Base-by-base conservation (phyloP, 805 yeast species). In the Starmerella roubikii region DNA sequence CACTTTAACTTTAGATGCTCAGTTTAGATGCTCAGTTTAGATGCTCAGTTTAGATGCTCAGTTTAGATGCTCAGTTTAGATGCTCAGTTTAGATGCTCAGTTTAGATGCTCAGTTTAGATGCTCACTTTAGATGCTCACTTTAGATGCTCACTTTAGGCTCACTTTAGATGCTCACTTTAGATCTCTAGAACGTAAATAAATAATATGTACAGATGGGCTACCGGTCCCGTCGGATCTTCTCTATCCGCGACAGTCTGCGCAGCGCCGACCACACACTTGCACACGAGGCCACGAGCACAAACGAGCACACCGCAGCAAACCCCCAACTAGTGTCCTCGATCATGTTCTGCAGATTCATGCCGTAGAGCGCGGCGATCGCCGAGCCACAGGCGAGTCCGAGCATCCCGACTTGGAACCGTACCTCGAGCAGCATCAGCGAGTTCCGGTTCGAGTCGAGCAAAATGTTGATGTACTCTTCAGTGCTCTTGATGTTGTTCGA, bases 391-490 rank as follows among this genome's bases (percentile, higher is more conserved):
- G 93, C 93, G 52, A 86, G 64, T 3, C 94, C 78, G 26, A 91
- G 62, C 40, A 93, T 67, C 0, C 93, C 91, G 20, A 84, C 75
- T 36, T 91, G 77, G 56, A 84, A 83, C 50, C 79, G 69, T 40
- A 91, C 65, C 3, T 94, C 93, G 29, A 91, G 64, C 22, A 85
- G 57, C 95, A 91, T 85, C 44, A 91, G 66, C 48, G 88, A 84
- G 58, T 91, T 91, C 58, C 99, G 71, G 58, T 91, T 88, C 1
- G 96, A 79, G 56, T 91, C 99, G 42, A 91, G 62, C 19, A 91
- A 79, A 47, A 91, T 86, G 53, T 85, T 85, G 44, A 86, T 85
- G 52, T 91, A 85, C 57, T 91, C 98, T 57, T 91, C 97, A 0
- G 96, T 86, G 17, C 94, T 82, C 46, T 74, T 73, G 39, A 91